These are phyloP conservation scores for Benincasa hispida DNA, from an alignment of 306 rosid genomes.

Conservation along the genomic window DNA sequence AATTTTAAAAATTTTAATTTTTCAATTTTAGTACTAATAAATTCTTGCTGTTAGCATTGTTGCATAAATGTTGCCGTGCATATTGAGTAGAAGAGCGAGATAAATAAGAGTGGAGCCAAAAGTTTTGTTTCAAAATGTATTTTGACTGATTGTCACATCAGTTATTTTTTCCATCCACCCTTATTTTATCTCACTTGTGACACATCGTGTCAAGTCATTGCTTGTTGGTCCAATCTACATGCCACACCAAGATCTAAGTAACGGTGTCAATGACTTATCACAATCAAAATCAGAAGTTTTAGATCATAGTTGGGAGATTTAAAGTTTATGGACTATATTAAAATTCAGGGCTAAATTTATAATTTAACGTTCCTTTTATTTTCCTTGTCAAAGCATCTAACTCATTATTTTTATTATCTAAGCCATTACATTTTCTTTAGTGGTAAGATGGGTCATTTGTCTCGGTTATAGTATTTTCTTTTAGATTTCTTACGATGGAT, in stretches of 20 bases:
- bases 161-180: background rate
- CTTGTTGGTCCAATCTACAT: background rate
- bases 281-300: background rate
- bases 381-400: background rate
- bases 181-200: background rate
- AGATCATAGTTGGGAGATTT: background rate
- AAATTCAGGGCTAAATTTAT: background rate
- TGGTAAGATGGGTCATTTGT: background rate
- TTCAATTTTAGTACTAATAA: background rate
- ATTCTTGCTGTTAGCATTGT: background rate
- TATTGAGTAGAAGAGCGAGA: background rate
- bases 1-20: too few relatives aligned
- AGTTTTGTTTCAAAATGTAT: background rate
- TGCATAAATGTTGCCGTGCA: background rate
- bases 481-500: background rate
- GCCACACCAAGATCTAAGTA: background rate
- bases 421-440: background rate
- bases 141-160: background rate
- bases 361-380: background rate
- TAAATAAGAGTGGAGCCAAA: background rate
- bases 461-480: background rate
- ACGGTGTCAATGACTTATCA: background rate
- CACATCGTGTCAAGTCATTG: background rate
- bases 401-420: background rate
- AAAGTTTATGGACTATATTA: background rate